A percentile compares a stretch with the other conserved stretches of the same genome.
Evolutionary conservation across 148 eudicot species (phyloP).

Genomic region (Fagopyrum homotropicum): DNA sequence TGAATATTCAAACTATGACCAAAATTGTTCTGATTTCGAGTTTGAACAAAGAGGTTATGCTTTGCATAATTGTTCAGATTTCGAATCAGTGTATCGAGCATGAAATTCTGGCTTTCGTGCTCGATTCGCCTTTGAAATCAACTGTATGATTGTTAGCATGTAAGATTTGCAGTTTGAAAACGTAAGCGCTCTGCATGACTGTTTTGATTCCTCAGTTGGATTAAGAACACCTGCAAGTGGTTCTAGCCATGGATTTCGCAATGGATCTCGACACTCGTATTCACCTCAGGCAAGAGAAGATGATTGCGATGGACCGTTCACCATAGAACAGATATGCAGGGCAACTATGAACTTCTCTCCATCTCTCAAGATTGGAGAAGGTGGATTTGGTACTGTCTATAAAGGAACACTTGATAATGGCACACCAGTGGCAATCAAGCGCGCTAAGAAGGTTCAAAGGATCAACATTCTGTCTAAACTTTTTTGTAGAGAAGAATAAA

Average conservation of each 20-base stretch:
- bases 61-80: too few relatives aligned
- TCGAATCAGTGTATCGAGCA: too few relatives aligned
- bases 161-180: not conserved
- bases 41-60: too few relatives aligned
- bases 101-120: not conserved
- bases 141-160: not conserved
- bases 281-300: slow-evolving; percentile 22
- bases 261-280: slow-evolving; percentile 3
- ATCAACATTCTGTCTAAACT: not conserved
- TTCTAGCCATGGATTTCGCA: slow-evolving; percentile 18
- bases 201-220: slow-evolving; percentile 12
- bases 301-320: slow-evolving; percentile 35
- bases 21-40: too few relatives aligned
- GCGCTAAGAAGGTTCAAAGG: slow-evolving; percentile 50
- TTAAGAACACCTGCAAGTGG: slow-evolving; percentile 19
- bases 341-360: slow-evolving; percentile 59
- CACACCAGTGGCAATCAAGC: slow-evolving; percentile 49
- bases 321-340: slow-evolving; percentile 35
- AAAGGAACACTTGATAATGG: slow-evolving; percentile 46
- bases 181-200: not conserved
- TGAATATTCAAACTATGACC: too few relatives aligned
- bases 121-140: not conserved
- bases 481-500: not conserved
- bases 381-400: slow-evolving; percentile 62
- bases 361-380: slow-evolving; percentile 46